phyloP scores from a whole-genome alignment of 2,329 filamentous ascomycete genomes.

The Tolypocladium album region DNA sequence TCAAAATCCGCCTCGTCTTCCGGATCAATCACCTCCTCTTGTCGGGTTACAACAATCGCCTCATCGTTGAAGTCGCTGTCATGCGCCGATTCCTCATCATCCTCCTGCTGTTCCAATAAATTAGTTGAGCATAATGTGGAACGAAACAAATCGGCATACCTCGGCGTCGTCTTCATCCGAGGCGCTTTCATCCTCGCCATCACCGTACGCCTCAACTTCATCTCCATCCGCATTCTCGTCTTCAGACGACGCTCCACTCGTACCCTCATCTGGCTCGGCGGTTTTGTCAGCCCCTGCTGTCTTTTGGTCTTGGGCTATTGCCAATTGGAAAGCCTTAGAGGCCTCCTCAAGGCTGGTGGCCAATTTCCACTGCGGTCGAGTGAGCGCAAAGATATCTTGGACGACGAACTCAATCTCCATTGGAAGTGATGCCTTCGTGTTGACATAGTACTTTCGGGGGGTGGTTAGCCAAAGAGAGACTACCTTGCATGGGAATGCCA shows the following conservation, averaged over 20 bases:
- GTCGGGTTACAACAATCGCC: slow-evolving; percentile 80
- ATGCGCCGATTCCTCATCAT: slow-evolving; percentile 35
- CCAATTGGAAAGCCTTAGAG: slow-evolving; percentile 69
- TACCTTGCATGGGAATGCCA: neutral
- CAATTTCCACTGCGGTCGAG: slow-evolving; percentile 88
- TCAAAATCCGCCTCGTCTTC: slow-evolving; percentile 97
- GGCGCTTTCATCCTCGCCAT: slow-evolving; percentile 49
- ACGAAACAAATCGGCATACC: slow-evolving; percentile 22
- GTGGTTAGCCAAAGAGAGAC: neutral
- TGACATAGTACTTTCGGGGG: slow-evolving; percentile 69
- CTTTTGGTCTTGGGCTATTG: slow-evolving; percentile 86
- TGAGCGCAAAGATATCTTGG: slow-evolving; percentile 78
- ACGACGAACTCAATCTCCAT: slow-evolving; percentile 98
- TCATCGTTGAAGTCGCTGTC: slow-evolving; percentile 71
- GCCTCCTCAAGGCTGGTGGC: slow-evolving; percentile 75
- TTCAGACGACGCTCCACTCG: slow-evolving; percentile 62
- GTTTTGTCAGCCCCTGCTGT: slow-evolving; percentile 59
- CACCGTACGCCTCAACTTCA: slow-evolving; percentile 50
- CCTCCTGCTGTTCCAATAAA: slow-evolving; percentile 25
- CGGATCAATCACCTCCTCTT: slow-evolving; percentile 82
- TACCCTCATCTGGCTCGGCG: slow-evolving; percentile 60
- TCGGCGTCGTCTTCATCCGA: slow-evolving; percentile 50
- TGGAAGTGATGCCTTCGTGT: slow-evolving; percentile 77
- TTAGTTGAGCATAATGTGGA: neutral
- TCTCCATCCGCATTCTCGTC: slow-evolving; percentile 63